Conservation (phyloP, 495 filamentous ascomycete genomes). For the Tuber aestivum region DNA sequence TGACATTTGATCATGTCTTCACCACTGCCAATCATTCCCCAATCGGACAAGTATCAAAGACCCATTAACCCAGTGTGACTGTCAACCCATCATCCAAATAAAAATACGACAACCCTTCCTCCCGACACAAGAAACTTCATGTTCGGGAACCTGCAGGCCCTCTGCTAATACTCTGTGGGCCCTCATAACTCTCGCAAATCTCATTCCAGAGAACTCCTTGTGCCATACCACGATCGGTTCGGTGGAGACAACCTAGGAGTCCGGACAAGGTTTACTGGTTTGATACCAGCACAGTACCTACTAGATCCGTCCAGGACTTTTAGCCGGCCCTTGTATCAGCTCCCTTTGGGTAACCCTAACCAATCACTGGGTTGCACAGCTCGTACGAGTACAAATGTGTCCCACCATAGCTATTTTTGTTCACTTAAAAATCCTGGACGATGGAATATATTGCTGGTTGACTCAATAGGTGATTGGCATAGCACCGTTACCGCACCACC, state of each 20-base stretch:
- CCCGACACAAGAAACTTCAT: not conserved
- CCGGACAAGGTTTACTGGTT: not conserved
- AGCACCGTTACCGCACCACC: not conserved
- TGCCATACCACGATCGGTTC: not conserved
- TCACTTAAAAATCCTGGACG: not conserved
- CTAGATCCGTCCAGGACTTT: not conserved
- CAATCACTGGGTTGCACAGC: not conserved
- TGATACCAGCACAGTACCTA: not conserved
- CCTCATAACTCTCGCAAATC: not conserved
- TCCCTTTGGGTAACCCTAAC: not conserved
- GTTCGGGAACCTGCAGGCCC: not conserved
- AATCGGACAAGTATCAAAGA: not conserved
- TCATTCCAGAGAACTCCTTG: not conserved
- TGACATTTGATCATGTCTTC: slow-evolving; percentile 3
- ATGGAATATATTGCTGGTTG: not conserved
- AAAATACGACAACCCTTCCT: slow-evolving; percentile 2
- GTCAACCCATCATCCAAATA: not conserved
- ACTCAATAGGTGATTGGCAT: not conserved
- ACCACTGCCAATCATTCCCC: not conserved
- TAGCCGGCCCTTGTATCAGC: not conserved
- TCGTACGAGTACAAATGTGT: not conserved
- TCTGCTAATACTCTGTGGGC: not conserved
- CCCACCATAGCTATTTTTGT: not conserved
- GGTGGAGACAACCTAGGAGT: not conserved
- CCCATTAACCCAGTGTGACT: not conserved